Percentiles rank a stretch among this genome's conserved stretches.
These are phyloP conservation scores for Tubosaeta brunneosetosa DNA, from an alignment of 768 basidiomycete genomes.

Conservation along the genomic window DNA sequence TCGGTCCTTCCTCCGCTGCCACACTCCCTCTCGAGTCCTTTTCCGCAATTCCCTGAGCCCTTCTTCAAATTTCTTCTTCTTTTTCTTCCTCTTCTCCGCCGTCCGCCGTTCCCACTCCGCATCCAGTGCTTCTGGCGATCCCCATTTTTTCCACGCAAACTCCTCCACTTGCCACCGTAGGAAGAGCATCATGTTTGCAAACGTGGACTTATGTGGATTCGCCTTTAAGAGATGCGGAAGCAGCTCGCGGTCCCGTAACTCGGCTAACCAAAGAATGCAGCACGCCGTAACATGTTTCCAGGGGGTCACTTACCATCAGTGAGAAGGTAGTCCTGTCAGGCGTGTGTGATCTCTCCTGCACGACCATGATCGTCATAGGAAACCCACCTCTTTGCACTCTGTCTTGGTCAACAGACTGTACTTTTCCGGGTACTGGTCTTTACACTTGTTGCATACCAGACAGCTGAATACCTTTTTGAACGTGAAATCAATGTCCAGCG, in stretches of 20 bases:
- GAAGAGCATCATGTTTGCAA: constrained; percentile 99
- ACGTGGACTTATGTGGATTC: constrained; percentile 93
- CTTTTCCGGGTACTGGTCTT: constrained; percentile 84
- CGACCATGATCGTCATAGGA: neutral
- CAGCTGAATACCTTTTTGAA: constrained; percentile 80
- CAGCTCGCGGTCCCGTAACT: constrained; percentile 85
- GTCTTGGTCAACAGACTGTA: constrained; percentile 97
- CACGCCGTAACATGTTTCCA: neutral
- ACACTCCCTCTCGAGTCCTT: constrained; percentile 83
- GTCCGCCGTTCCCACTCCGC: constrained; percentile 77
- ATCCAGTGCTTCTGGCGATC: constrained; percentile 86
- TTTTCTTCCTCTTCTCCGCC: constrained; percentile 81
- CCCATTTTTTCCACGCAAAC: constrained; percentile 99
- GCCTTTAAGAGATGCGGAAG: constrained; percentile 92
- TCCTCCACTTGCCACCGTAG: constrained; percentile 91
- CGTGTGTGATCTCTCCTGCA: constrained; percentile 1
- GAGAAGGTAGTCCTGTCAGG: constrained; percentile 78
- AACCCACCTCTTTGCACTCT: constrained; percentile 86
- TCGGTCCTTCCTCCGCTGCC: constrained; percentile 81
- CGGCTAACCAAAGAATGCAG: constrained; percentile 48
- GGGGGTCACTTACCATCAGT: constrained; percentile 68
- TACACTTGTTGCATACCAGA: constrained; percentile 85
- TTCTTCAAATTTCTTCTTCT: constrained; percentile 93
- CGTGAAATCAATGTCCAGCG: constrained; percentile 83
- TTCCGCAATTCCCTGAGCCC: constrained; percentile 78